Evolutionary conservation across 1,284 basidiomycete species (phyloP).

Genomic region (Apiotrichum gamsii): DNA sequence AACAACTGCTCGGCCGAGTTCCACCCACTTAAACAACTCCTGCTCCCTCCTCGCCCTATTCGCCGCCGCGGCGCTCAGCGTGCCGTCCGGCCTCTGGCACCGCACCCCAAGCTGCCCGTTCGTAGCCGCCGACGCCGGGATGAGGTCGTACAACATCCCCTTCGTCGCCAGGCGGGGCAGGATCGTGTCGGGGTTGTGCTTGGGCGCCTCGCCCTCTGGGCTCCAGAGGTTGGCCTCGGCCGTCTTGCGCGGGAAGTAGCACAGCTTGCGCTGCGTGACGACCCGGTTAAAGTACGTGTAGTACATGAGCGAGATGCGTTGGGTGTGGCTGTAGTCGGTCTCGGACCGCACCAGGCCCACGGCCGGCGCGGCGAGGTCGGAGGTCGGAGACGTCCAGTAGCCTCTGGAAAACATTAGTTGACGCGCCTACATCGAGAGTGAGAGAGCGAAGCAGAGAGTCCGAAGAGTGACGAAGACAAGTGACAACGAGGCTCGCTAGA

Average conservation of each 20-base stretch:
- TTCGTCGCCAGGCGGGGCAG: not conserved
- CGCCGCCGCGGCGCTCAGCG: slow-evolving; percentile 2
- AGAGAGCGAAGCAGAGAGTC: no score
- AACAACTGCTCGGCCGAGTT: no score
- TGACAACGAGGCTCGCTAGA: no score
- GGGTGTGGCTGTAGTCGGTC: not conserved
- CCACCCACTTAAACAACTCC: not conserved
- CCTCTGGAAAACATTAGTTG: not conserved
- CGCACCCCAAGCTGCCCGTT: slow-evolving; percentile 3
- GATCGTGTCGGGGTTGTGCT: not conserved
- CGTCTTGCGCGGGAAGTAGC: slow-evolving; percentile 5
- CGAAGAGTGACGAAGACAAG: no score
- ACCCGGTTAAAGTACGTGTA: slow-evolving; percentile 9
- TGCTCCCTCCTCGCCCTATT: slow-evolving; percentile 6
- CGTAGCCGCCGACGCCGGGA: not conserved
- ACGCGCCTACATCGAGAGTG: no score
- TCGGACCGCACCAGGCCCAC: not conserved
- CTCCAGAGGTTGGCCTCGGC: slow-evolving; percentile 1
- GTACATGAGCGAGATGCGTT: slow-evolving; percentile 5
- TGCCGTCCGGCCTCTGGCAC: slow-evolving; percentile 6
- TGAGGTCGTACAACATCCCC: slow-evolving; percentile 10
- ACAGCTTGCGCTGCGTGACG: not conserved
- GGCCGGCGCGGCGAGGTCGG: not conserved
- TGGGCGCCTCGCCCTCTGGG: not conserved
- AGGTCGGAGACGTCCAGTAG: slow-evolving; percentile 1